These are phyloP conservation scores for Aspergillus avenaceus DNA, from an alignment of 495 filamentous ascomycete species.

Conservation along the genomic window DNA sequence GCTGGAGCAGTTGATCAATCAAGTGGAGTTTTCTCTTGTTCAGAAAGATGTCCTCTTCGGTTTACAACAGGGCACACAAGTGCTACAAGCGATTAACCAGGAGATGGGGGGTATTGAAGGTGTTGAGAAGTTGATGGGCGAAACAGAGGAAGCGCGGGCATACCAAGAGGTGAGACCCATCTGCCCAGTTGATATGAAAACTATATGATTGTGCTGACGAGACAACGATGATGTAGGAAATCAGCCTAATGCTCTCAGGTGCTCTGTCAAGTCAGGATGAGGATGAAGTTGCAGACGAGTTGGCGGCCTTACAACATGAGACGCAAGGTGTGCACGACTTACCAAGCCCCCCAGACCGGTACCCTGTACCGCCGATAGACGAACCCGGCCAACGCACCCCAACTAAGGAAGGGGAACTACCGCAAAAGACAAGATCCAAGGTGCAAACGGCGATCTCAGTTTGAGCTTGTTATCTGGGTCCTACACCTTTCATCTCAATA, in stretches of 20 bases:
- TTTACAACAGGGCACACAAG: slow-evolving; percentile 84
- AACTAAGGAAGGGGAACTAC: slow-evolving; percentile 24
- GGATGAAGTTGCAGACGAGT: slow-evolving; percentile 94
- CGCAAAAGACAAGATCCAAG: slow-evolving; percentile 31
- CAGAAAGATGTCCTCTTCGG: slow-evolving; percentile 94
- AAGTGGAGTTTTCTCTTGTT: slow-evolving; percentile 89
- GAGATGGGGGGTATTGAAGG: slow-evolving; percentile 95
- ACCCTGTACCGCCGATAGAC: slow-evolving; percentile 14
- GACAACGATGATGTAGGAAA: slow-evolving; percentile 53
- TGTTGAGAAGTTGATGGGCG: slow-evolving; percentile 90
- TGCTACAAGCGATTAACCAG: slow-evolving; percentile 82
- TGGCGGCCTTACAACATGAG: slow-evolving; percentile 74
- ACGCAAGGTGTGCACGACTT: slow-evolving; percentile 44
- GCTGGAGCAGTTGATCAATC: slow-evolving; percentile 75
- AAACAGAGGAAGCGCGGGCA: slow-evolving; percentile 79
- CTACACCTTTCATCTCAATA: not conserved
- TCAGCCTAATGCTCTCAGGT: slow-evolving; percentile 85
- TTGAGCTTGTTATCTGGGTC: slow-evolving; percentile 4
- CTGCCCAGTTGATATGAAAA: not conserved
- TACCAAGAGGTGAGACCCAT: slow-evolving; percentile 70
- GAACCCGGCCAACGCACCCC: slow-evolving; percentile 17
- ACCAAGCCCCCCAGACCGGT: slow-evolving; percentile 55
- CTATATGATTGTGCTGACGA: slow-evolving; percentile 2
- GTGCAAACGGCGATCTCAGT: slow-evolving; percentile 30
- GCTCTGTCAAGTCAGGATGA: slow-evolving; percentile 88